phyloP scores from a whole-genome alignment of 768 basidiomycete genomes.

The Russula lepida region DNA sequence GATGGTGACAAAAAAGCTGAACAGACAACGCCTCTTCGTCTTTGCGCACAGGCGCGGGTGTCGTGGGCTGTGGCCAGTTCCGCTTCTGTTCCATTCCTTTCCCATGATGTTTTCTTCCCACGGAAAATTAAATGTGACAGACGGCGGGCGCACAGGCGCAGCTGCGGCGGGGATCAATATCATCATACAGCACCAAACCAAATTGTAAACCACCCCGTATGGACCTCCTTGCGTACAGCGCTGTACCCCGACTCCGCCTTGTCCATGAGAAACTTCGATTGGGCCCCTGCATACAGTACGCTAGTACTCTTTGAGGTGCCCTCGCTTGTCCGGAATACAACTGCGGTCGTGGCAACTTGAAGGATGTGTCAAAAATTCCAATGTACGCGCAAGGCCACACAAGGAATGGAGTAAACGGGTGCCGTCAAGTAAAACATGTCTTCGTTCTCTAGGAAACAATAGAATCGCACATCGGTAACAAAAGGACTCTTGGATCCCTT shows the following conservation, averaged over 20 bases:
- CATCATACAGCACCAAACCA: too few relatives aligned
- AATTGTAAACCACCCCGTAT: too few relatives aligned
- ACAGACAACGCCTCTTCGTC: background rate
- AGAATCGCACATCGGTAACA: background rate
- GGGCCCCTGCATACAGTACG: background rate
- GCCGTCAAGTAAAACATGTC: background rate
- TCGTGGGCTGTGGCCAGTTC: background rate
- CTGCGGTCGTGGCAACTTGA: background rate
- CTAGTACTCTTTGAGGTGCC: background rate
- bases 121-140: too few relatives aligned
- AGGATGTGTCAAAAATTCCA: background rate
- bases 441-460: background rate
- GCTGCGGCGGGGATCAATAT: too few relatives aligned
- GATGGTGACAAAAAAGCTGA: background rate
- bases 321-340: background rate
- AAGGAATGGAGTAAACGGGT: background rate
- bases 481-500: background rate
- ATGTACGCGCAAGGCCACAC: background rate
- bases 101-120: background rate
- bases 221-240: too few relatives aligned
- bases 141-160: too few relatives aligned
- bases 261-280: background rate
- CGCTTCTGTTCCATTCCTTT: background rate
- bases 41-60: background rate
- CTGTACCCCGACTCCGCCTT: too few relatives aligned